A percentile compares a stretch with the other conserved stretches of the same genome.
phyloP scores from a whole-genome alignment of 2,329 filamentous ascomycete genomes.

The Didymosphaeria variabile region DNA sequence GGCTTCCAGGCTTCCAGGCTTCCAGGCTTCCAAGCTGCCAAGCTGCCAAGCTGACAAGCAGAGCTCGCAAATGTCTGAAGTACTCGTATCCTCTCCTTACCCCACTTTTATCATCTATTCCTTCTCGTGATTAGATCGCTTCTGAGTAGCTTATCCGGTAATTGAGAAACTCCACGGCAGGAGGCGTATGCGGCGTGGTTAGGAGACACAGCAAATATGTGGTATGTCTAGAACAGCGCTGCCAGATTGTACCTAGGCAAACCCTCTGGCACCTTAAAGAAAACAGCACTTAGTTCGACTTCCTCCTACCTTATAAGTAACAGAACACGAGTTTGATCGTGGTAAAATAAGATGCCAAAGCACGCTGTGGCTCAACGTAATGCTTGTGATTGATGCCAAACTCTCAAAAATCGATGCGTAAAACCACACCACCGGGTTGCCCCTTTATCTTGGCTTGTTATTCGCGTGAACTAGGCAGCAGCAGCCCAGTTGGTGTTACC shows the following conservation, averaged over 20 bases:
- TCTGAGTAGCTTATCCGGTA: background rate
- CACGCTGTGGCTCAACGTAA: too few species aligned
- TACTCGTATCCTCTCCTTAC: background rate
- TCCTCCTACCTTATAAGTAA: too few species aligned
- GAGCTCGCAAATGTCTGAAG: background rate
- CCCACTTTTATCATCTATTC: background rate
- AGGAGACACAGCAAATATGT: background rate
- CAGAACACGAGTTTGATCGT: too few species aligned
- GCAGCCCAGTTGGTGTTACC: background rate
- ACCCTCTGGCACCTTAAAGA: too few species aligned
- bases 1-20: background rate
- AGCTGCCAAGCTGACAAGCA: background rate
- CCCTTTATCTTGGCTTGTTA: constrained; percentile 1
- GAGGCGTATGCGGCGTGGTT: background rate
- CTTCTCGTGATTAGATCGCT: background rate
- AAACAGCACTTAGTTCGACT: too few species aligned
- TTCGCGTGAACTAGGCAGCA: background rate
- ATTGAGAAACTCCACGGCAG: background rate
- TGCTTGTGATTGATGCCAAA: too few species aligned
- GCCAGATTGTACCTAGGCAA: too few species aligned
- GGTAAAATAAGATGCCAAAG: too few species aligned
- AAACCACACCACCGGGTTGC: too few species aligned
- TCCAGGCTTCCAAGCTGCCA: background rate
- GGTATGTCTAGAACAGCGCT: too few species aligned
- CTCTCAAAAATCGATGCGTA: too few species aligned